Base-by-base conservation (phyloP, 228 moss, liverwort and hornwort genomes). In the Sphagnum magellanicum region DNA sequence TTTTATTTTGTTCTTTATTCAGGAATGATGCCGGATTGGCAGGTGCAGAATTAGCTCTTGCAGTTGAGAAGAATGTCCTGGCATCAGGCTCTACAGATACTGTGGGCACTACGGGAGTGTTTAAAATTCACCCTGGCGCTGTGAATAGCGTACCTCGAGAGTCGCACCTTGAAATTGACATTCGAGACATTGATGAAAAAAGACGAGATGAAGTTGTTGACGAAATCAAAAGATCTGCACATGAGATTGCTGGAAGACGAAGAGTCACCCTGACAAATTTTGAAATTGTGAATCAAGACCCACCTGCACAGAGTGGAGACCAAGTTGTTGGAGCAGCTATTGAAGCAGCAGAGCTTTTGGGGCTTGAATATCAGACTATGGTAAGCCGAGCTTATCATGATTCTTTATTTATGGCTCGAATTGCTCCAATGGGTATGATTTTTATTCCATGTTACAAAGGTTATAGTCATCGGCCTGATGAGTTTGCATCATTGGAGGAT, bases 1-100 rank as follows among this genome's bases (percentile, higher is more conserved):
- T 32, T 32, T 32, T 32, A 32, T 32, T 32, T 68, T 50, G 67
- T 68, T 14, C 10, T 13, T 10, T 0, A 58, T 71, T 51, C 75
- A 95, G 97, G 83, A 94, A 92, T 68, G 98, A 98, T 71, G 98
- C 87, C 4, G 98, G 98, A 57, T 91, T 98, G 51, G 98, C 83
- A 48, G 94, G 79, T 64, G 86, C 98, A 50, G 90, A 98, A 81
- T 71, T 98, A 32, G 75, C 89, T 59, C 79, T 98, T 49, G 89
- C 92, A 4, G 94, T 98, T 8, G 98, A 98, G 74, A 71, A 84
- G 63, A 94, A 92, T 62, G 92, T 98, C 62, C 72, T 98, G 7
- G 86, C 94, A 6, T 90, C 98, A 17, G 94, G 90, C 51, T 98
- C 98, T 5, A 73, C 81, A 13, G 92, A 98, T 76, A 94, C 94